Conservation (phyloP, 306 rosid species). For the Citrullus mucosospermus region DNA sequence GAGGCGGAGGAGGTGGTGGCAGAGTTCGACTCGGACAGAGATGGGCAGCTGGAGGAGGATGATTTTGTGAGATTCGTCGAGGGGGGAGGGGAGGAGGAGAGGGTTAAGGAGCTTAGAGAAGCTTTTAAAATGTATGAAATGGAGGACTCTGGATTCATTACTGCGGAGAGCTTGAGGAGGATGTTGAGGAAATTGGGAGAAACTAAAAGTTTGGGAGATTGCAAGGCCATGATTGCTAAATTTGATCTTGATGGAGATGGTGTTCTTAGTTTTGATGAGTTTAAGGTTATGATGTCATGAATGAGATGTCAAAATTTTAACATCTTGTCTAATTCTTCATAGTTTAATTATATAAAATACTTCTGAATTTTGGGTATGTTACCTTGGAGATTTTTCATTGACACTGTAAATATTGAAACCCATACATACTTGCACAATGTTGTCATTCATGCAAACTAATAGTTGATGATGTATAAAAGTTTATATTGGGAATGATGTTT, state of each 20-base stretch:
- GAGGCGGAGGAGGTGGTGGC: slow-evolving; percentile 44
- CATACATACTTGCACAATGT: too few species aligned
- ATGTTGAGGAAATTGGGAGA: slow-evolving; percentile 58
- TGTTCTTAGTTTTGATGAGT: slow-evolving; percentile 61
- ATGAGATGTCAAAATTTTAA: neutral
- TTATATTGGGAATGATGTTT: too few species aligned
- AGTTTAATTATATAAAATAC: too few species aligned
- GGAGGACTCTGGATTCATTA: slow-evolving; percentile 57
- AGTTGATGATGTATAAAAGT: too few species aligned
- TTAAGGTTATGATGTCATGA: slow-evolving; percentile 50
- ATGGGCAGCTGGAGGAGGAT: slow-evolving; percentile 46
- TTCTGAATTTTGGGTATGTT: too few species aligned
- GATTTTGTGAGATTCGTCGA: slow-evolving; percentile 67
- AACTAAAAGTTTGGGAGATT: slow-evolving; percentile 37
- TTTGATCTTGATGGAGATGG: slow-evolving; percentile 84
- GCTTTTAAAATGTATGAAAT: slow-evolving; percentile 74
- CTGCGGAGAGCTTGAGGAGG: slow-evolving; percentile 56
- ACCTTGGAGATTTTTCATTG: too few species aligned
- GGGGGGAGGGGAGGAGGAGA: slow-evolving; percentile 38
- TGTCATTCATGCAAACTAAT: too few species aligned
- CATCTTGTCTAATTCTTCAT: neutral
- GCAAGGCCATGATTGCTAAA: slow-evolving; percentile 39
- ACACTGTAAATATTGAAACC: too few species aligned
- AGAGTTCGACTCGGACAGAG: slow-evolving; percentile 39
- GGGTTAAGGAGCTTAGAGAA: slow-evolving; percentile 31